Evolutionary conservation across 148 eudicot species (phyloP).

Genomic region (Chenopodium album): DNA sequence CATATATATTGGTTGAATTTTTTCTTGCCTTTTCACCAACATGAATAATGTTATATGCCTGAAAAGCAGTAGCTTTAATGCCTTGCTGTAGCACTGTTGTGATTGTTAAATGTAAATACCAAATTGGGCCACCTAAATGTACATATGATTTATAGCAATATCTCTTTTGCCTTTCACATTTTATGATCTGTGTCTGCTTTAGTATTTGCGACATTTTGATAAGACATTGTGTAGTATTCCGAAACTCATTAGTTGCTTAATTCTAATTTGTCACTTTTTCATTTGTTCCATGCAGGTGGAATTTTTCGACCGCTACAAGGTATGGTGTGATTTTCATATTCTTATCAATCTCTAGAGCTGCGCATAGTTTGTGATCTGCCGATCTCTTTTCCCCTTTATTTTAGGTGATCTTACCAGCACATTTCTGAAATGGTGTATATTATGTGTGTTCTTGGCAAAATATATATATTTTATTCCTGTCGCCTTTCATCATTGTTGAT

Average conservation of each 20-base stretch:
- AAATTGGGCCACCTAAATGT: neutral
- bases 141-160: neutral
- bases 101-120: neutral
- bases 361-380: neutral
- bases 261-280: slow-evolving; percentile 1
- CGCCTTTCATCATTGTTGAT: neutral
- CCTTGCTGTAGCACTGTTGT: neutral
- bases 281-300: slow-evolving; percentile 64
- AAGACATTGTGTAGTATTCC: neutral
- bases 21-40: neutral
- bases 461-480: neutral
- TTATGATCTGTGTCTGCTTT: neutral
- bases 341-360: neutral
- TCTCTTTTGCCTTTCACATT: neutral
- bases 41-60: neutral
- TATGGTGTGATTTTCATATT: slow-evolving; percentile 25
- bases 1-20: neutral
- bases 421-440: too few species aligned
- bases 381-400: neutral
- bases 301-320: slow-evolving; percentile 95
- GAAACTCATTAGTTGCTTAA: neutral
- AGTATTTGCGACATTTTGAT: neutral
- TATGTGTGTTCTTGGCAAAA: too few species aligned
- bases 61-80: neutral
- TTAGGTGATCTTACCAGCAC: too few species aligned